Conservation (phyloP, 352 stramenopile species). For the Globisporangium cederbergense region DNA sequence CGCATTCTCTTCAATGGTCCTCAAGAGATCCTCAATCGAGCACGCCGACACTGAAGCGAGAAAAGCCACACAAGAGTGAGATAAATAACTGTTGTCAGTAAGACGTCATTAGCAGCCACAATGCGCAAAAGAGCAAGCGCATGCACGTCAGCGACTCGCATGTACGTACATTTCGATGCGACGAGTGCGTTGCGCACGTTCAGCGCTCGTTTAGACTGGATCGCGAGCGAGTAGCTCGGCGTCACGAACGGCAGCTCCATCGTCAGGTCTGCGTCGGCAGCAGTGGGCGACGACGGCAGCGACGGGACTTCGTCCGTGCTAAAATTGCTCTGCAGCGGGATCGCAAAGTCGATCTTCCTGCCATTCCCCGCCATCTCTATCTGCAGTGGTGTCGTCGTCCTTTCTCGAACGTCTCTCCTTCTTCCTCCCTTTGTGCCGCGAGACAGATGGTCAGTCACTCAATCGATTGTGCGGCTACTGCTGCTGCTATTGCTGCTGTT, state of each 20-base stretch:
- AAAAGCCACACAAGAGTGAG: not conserved
- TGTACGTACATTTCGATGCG: conserved; percentile 41
- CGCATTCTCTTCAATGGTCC: conserved; percentile 32
- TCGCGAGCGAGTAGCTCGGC: conserved; percentile 50
- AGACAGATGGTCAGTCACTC: not conserved
- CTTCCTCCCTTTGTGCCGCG: not conserved
- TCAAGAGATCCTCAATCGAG: conserved; percentile 32
- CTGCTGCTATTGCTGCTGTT: not conserved
- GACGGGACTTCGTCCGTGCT: conserved; percentile 38
- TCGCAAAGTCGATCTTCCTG: conserved; percentile 22
- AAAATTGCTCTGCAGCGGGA: conserved; percentile 53
- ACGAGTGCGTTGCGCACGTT: conserved; percentile 69
- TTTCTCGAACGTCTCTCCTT: not conserved
- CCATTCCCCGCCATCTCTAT: conserved; percentile 12
- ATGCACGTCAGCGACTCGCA: not conserved
- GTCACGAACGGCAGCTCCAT: conserved; percentile 60
- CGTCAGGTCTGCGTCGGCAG: conserved; percentile 36
- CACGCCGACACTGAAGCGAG: conserved; percentile 34
- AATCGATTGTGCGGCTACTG: not conserved
- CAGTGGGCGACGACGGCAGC: conserved; percentile 56
- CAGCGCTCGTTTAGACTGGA: conserved; percentile 71
- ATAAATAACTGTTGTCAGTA: not conserved
- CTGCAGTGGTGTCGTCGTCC: not conserved
- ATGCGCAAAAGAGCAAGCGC: not conserved
- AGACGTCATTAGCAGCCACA: not conserved